Conservation (phyloP, 2,329 filamentous ascomycete species). For the Trichoderma sp. region DNA sequence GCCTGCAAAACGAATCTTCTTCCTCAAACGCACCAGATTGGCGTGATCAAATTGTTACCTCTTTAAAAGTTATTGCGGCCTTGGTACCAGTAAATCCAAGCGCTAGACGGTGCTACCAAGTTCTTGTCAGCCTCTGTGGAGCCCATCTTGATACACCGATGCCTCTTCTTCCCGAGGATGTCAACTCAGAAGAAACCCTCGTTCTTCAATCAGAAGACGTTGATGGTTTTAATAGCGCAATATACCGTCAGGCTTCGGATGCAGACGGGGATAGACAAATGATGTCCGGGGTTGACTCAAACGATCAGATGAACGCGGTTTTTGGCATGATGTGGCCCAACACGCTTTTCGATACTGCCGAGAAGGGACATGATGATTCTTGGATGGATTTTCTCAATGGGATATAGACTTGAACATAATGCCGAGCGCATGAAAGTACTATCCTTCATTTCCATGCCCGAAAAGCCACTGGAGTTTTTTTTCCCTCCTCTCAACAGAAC, state of each 20-base stretch:
- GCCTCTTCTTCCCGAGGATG: background rate
- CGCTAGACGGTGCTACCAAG: constrained; percentile 41
- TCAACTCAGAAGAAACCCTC: background rate
- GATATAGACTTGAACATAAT: background rate
- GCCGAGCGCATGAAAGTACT: background rate
- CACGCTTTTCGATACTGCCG: constrained; percentile 27
- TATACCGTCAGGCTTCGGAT: background rate
- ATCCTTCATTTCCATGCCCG: background rate
- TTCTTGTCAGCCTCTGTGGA: constrained; percentile 43
- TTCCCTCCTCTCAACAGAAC: background rate
- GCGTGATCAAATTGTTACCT: constrained; percentile 40
- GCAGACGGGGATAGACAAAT: constrained; percentile 13
- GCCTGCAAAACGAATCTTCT: constrained; percentile 43
- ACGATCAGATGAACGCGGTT: constrained; percentile 43
- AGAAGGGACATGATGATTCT: background rate
- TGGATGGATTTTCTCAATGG: constrained; percentile 13
- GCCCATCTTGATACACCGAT: constrained; percentile 30
- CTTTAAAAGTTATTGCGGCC: constrained; percentile 37
- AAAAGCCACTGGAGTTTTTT: background rate
- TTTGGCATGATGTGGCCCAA: constrained; percentile 49
- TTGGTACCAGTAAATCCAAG: constrained; percentile 41
- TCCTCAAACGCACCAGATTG: constrained; percentile 39
- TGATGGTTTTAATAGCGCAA: background rate
- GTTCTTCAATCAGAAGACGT: background rate
- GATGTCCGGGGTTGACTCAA: constrained; percentile 36